Percentiles rank a stretch among this genome's conserved stretches.
phyloP scores from a whole-genome alignment of 2,329 filamentous ascomycete species.

The Cytospora chrysosperma region DNA sequence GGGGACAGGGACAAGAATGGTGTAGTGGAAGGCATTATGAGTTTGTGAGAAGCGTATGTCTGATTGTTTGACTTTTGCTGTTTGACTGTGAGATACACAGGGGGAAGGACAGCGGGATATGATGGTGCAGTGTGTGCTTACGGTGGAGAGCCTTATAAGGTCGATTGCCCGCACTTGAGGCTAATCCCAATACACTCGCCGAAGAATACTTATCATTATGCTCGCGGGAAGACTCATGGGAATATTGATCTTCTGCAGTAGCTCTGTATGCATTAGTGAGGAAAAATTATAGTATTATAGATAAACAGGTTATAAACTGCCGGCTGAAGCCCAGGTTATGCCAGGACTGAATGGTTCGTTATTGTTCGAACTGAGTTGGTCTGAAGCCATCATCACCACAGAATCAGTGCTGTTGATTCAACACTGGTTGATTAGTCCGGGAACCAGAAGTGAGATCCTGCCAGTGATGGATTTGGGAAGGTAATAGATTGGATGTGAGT shows the following conservation, averaged over 20 bases:
- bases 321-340: no score
- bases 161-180: background rate
- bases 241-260: no score
- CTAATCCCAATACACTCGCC: slow-evolving; percentile 11
- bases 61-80: no score
- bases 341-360: background rate
- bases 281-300: background rate
- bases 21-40: background rate
- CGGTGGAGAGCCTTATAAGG: background rate
- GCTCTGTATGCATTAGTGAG: no score
- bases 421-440: no score
- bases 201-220: background rate
- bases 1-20: slow-evolving; percentile 13
- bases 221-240: background rate
- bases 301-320: no score
- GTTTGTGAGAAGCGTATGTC: background rate
- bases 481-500: background rate
- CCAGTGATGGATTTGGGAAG: background rate
- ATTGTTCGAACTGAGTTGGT: background rate
- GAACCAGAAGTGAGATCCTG: no score
- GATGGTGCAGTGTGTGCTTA: background rate
- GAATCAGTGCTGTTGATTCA: no score
- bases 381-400: background rate
- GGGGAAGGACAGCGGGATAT: background rate
- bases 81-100: background rate